Percentiles rank a stretch among this genome's conserved stretches.
phyloP scores from a whole-genome alignment of 1,284 basidiomycete genomes.

The Ceratobasidium sp. region DNA sequence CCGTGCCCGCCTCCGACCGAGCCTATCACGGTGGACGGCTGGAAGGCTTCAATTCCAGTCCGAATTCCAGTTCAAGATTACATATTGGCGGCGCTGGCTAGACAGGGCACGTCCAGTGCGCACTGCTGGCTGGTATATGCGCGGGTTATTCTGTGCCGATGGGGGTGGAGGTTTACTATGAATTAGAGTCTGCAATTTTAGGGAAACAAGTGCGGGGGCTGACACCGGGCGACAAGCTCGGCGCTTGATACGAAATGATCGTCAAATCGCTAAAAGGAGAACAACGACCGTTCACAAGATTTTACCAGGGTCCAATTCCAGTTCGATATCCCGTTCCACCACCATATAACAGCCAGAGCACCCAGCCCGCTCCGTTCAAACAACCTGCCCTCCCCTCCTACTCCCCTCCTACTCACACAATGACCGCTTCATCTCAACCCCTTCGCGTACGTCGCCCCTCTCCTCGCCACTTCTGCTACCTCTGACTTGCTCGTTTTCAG shows the following conservation, averaged over 20 bases:
- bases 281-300: slow-evolving; percentile 33
- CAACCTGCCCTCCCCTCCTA: not conserved
- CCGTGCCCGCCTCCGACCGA: slow-evolving; percentile 40
- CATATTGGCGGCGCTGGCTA: not conserved
- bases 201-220: slow-evolving; percentile 6
- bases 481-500: slow-evolving; percentile 57
- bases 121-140: slow-evolving; percentile 18
- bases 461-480: not conserved
- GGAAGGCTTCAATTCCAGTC: slow-evolving; percentile 32
- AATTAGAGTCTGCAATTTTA: slow-evolving; percentile 3
- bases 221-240: slow-evolving; percentile 23
- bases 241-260: slow-evolving; percentile 43
- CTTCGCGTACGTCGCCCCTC: slow-evolving; percentile 31
- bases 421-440: slow-evolving; percentile 38
- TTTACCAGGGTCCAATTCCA: slow-evolving; percentile 43
- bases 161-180: not conserved
- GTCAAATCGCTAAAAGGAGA: slow-evolving; percentile 45
- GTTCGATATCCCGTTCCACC: slow-evolving; percentile 32
- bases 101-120: too few relatives aligned
- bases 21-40: not conserved
- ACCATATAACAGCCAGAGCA: slow-evolving; percentile 21
- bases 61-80: slow-evolving; percentile 38
- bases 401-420: slow-evolving; percentile 16
- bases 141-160: not conserved
- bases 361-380: not conserved